These are phyloP conservation scores for Sclerotiophoma versabilis DNA, from an alignment of 2,329 filamentous ascomycete species.

Conservation along the genomic window DNA sequence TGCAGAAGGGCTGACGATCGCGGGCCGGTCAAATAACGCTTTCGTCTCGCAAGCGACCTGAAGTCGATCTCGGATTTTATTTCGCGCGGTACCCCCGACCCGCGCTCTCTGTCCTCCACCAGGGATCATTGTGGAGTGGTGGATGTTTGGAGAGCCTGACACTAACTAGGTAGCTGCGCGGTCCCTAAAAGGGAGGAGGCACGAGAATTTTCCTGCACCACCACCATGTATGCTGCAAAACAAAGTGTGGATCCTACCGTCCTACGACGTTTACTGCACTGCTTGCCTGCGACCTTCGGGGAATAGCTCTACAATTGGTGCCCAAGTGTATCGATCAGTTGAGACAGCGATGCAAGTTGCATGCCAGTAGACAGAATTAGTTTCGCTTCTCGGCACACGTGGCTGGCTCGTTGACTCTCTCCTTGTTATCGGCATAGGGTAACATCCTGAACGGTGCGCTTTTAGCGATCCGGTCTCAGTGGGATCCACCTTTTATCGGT, in stretches of 20 bases:
- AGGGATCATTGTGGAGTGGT: conserved; percentile 10
- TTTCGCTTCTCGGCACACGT: conserved; percentile 18
- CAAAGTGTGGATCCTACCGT: conserved; percentile 13
- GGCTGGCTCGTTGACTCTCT: conserved; percentile 13
- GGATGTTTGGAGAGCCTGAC: conserved; percentile 15
- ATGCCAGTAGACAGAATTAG: conserved; percentile 16
- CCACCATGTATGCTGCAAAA: conserved; percentile 2
- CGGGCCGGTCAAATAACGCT: conserved; percentile 5
- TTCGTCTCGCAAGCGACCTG: conserved; percentile 8
- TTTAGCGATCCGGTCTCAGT: background rate
- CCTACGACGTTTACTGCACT: conserved; percentile 2
- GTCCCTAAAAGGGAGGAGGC: conserved; percentile 14
- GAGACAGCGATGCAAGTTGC: conserved; percentile 14
- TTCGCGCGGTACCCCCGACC: conserved; percentile 9
- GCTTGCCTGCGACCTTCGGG: conserved; percentile 2
- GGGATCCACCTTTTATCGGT: conserved; percentile 3
- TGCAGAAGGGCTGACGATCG: conserved; percentile 19
- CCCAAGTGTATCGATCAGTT: conserved; percentile 5
- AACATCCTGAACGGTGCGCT: background rate
- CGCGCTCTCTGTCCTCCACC: conserved; percentile 1
- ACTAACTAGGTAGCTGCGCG: conserved; percentile 6
- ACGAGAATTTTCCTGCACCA: conserved; percentile 15
- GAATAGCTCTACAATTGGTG: conserved; percentile 1
- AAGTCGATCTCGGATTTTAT: conserved; percentile 13
- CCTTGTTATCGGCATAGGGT: conserved; percentile 9